Evolutionary conservation across 2,329 filamentous ascomycete species (phyloP).

Genomic region (Lachnellula cervina): DNA sequence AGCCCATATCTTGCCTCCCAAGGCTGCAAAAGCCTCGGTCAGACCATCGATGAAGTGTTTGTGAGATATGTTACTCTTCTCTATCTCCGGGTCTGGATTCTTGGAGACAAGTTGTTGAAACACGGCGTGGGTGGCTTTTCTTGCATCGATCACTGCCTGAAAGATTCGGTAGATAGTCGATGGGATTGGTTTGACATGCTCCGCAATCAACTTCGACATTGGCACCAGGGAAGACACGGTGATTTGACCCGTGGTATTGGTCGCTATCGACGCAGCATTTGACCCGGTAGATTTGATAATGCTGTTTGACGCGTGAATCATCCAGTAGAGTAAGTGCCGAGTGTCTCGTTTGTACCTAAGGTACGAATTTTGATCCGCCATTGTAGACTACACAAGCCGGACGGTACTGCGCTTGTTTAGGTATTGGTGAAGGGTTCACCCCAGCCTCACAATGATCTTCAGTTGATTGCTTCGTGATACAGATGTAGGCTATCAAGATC

Average conservation of each 20-base stretch:
- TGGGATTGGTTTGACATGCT: slow-evolving; percentile 28
- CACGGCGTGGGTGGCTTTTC: slow-evolving; percentile 5
- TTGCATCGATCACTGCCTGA: slow-evolving; percentile 11
- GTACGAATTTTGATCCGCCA: slow-evolving; percentile 31
- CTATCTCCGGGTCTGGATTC: slow-evolving; percentile 14
- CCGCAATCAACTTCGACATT: slow-evolving; percentile 36
- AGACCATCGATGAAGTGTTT: slow-evolving; percentile 15
- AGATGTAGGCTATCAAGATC: too few species aligned
- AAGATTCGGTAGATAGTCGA: slow-evolving; percentile 12
- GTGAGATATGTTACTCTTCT: slow-evolving; percentile 14
- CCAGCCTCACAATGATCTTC: too few species aligned
- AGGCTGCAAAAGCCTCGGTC: slow-evolving; percentile 10
- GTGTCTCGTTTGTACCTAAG: slow-evolving; percentile 38
- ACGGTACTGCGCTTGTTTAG: too few species aligned
- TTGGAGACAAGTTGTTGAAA: slow-evolving; percentile 9
- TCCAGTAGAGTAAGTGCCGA: slow-evolving; percentile 36
- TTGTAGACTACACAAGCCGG: background rate
- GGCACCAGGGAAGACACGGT: slow-evolving; percentile 35
- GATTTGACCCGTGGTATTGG: slow-evolving; percentile 37
- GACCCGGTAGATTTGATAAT: slow-evolving; percentile 29
- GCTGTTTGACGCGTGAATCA: slow-evolving; percentile 36
- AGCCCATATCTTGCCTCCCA: slow-evolving; percentile 15
- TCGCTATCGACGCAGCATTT: slow-evolving; percentile 5
- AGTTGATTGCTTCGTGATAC: too few species aligned
- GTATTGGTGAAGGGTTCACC: too few species aligned